These are phyloP conservation scores for Prototheca wickerhamii DNA, from an alignment of 163 green algal genomes.

Conservation along the genomic window DNA sequence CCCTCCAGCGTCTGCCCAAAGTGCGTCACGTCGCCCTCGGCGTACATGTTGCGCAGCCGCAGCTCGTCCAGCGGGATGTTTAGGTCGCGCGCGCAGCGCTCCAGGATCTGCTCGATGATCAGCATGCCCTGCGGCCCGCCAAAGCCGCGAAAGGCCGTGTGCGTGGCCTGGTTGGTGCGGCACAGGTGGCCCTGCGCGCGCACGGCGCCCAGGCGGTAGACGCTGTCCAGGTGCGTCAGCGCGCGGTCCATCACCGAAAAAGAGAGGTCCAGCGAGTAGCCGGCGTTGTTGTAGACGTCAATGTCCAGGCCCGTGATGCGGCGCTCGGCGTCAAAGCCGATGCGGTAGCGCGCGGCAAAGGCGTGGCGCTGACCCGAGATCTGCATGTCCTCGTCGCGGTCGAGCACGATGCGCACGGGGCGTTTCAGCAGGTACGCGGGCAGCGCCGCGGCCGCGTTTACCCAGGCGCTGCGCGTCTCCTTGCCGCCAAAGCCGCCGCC, in stretches of 20 bases:
- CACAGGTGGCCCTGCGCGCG: conserved; percentile 62
- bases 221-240: conserved; percentile 77
- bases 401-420: conserved; percentile 77
- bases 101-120: conserved; percentile 78
- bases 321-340: conserved; percentile 63
- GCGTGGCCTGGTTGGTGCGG: conserved; percentile 79
- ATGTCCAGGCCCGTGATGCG: conserved; percentile 66
- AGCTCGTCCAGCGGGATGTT: conserved; percentile 34
- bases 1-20: conserved; percentile 65
- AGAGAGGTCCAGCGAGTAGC: conserved; percentile 80
- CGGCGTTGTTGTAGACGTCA: conserved; percentile 81
- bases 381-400: conserved; percentile 91
- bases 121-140: conserved; percentile 83
- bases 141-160: conserved; percentile 94
- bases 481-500: conserved; percentile 96
- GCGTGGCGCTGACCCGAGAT: conserved; percentile 83
- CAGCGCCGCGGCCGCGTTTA: conserved; percentile 57
- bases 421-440: conserved; percentile 61
- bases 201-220: conserved; percentile 73
- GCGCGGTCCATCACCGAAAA: conserved; percentile 79
- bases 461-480: conserved; percentile 66
- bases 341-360: conserved; percentile 71
- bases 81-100: conserved; percentile 58
- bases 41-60: conserved; percentile 72
- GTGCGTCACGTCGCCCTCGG: conserved; percentile 65